Conservation (phyloP, 768 basidiomycete genomes). For the Tylopilus rubrobrunneus region DNA sequence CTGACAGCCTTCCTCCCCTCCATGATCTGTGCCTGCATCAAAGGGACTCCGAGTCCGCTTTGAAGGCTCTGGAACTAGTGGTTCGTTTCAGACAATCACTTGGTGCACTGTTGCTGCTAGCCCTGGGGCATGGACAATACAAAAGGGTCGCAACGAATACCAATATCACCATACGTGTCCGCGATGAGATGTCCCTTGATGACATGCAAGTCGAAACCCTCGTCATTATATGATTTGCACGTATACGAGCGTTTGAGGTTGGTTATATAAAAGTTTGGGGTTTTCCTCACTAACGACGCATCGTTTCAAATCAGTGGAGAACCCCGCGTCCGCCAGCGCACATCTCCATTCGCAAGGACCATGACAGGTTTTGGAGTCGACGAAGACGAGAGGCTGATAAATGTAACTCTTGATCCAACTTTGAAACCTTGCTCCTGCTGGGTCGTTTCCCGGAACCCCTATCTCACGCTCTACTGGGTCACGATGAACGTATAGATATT, state of each 20-base stretch:
- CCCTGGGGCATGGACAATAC: slow-evolving; percentile 5
- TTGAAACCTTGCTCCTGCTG: too few species aligned
- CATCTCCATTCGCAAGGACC: too few species aligned
- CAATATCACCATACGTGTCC: slow-evolving; percentile 10
- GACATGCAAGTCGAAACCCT: slow-evolving; percentile 8
- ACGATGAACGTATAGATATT: too few species aligned
- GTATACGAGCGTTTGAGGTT: too few species aligned
- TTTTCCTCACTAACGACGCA: background rate
- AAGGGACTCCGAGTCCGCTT: background rate
- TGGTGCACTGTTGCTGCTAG: slow-evolving; percentile 12
- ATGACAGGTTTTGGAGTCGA: too few species aligned
- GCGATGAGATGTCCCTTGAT: background rate
- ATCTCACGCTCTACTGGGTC: too few species aligned
- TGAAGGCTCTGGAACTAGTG: background rate
- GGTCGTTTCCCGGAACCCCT: too few species aligned
- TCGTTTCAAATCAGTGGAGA: background rate
- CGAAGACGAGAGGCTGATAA: too few species aligned
- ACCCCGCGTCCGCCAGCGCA: too few species aligned
- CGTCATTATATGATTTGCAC: slow-evolving; percentile 1
- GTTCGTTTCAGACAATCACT: slow-evolving; percentile 14
- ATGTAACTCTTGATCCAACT: too few species aligned
- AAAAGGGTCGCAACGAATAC: slow-evolving; percentile 12
- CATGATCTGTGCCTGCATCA: background rate
- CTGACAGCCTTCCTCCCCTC: background rate
- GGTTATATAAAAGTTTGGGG: too few species aligned